Base-by-base conservation (phyloP, 148 eudicot species). In the Nyssa sinensis region DNA sequence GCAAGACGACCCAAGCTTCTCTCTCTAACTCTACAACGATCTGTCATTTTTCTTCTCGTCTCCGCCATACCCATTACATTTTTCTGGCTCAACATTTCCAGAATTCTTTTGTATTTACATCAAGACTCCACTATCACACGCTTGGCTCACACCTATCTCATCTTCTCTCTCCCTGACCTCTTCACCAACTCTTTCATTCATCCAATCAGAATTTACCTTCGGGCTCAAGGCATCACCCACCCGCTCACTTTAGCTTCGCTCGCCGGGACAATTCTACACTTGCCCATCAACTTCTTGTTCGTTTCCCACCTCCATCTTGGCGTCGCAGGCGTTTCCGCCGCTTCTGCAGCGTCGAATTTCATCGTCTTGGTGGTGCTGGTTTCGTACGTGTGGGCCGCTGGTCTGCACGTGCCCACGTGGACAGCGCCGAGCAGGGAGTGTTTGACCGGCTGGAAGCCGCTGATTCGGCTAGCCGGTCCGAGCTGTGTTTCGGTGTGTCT, bases 131-230 rank as follows among this genome's bases (percentile, higher is more conserved):
- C 53, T 0, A 83, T 92, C 34, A 72, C 88, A 2, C 61, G 75
- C 7, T 63, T 90, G 49, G 94, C 93, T 5, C 88, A 79, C 57
- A 82, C 88, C 0, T 91, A 84, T 28, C 75, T 91, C 2, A 33
- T 86, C 0, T 91, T 77, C 66, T 84, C 91, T 0, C 75, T 89
- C n/a, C 90, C 97, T 0, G 97, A 91, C 23, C 79, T 91, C 23
- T 5, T 91, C 1, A 86, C 93, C 1, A 80, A 89, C 47, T 88
- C 93, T 0, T 86, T 91, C 29, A 58, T 84, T 30, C 90, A 89
- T 55, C 97, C 97, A 0, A 83, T 88, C 49, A 81, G 87, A 51
- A 87, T 91, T 77, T 91, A 91, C 83, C 97, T 91, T 77, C 97
- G 97, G 39, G 88, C 97, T 0, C 97, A 92, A 78, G 93, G 91